Base-by-base conservation (phyloP, 73 alveolate genomes). In the Effrenium voratum region DNA sequence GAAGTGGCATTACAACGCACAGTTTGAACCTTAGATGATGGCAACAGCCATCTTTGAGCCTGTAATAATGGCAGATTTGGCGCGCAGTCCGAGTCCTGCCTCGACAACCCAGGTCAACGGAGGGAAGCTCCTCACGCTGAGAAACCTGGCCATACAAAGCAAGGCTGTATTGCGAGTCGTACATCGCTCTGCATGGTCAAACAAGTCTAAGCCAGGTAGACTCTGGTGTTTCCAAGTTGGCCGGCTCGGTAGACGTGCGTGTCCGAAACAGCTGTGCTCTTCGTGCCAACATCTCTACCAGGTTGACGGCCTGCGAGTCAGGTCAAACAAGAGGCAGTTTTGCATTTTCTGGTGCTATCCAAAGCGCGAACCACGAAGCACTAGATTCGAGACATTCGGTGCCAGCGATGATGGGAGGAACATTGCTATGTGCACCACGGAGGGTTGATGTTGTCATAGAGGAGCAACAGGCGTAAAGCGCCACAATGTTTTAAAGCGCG, bases 71-170 rank as follows among this genome's bases (percentile, higher is more conserved):
- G n/a, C 19, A 1, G 3, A 16, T 6, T 16, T 30, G 1, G 15
- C 41, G 5, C 36, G 60, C 43, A 6, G 15, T 34, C 22, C 26
- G 16, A 28, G 32, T 59, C 59, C 49, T 0, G 94, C 97, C 97
- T 92, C 98, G 32, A 92, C 98, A 49, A 92, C 98, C 98, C 98
- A 92, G 3, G 98, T 92, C 82, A 92, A 55, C 1, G 98, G 98
- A 47, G 98, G 98, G 49, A 92, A 92, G 34, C 70, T 92, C 10
- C 75, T 47, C 82, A 76, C 90, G 34, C 98, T 92, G 40, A 92
- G 81, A 55, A 92, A 90, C 97, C 94, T 86, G 10, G 88, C 60
- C 52, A 24, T 40, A 75, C 3, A 41, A 1, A n/a, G 24, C 59
- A 43, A 76, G 26, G 30, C 59, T 40, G 40, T 40, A n/a, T n/a